phyloP scores from a whole-genome alignment of 331 rosid species.

The Arachis monticola region DNA sequence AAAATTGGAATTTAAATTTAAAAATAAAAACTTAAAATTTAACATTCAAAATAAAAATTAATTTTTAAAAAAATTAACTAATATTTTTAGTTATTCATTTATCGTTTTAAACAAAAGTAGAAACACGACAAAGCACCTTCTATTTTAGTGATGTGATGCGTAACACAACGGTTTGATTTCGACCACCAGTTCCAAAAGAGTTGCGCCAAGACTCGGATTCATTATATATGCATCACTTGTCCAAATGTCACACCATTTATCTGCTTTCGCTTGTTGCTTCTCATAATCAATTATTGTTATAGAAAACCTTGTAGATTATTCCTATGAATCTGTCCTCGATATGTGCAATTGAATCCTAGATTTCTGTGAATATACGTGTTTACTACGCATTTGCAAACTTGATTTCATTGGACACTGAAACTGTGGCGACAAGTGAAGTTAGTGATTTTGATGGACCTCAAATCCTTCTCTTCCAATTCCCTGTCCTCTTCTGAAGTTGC shows the following conservation, averaged over 20 bases:
- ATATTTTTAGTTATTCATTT: no score
- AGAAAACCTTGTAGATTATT: slow-evolving; percentile 28
- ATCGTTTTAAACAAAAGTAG: no score
- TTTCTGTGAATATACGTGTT: slow-evolving; percentile 19
- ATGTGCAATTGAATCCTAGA: slow-evolving; percentile 33
- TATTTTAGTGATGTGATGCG: neutral
- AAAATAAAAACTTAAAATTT: no score
- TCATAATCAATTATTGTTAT: neutral
- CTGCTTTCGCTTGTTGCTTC: slow-evolving; percentile 1
- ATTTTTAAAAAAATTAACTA: no score
- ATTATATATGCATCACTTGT: neutral
- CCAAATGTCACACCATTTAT: neutral
- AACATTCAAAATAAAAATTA: no score
- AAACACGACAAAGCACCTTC: no score
- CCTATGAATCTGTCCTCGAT: slow-evolving; percentile 36
- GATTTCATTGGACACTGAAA: slow-evolving; percentile 11
- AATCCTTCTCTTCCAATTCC: slow-evolving; percentile 50
- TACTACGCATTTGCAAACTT: neutral
- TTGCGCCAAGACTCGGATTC: slow-evolving; percentile 12
- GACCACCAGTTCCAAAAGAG: slow-evolving; percentile 32
- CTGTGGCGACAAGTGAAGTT: slow-evolving; percentile 32
- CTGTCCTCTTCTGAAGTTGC: slow-evolving; percentile 54
- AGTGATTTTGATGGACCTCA: slow-evolving; percentile 63
- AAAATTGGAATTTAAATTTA: no score
- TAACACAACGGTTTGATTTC: slow-evolving; percentile 30